Percentiles rank a stretch among this genome's conserved stretches.
Evolutionary conservation across 2,329 filamentous ascomycete species (phyloP).

Genomic region (Mycosphaerella sp.): DNA sequence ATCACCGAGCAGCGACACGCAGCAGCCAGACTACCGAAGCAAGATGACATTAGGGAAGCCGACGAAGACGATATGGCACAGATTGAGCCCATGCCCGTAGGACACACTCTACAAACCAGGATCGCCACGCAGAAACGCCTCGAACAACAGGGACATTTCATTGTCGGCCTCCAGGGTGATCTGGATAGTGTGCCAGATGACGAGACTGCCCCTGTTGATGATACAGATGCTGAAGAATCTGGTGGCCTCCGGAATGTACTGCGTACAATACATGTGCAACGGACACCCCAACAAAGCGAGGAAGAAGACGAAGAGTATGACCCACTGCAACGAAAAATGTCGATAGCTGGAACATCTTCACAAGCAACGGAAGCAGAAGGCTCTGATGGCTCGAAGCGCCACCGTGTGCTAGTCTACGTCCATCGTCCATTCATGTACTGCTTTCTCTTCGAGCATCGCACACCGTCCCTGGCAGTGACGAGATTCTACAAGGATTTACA

Average conservation of each 20-base stretch:
- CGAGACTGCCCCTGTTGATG: slow-evolving; percentile 25
- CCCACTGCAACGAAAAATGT: slow-evolving; percentile 18
- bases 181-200: slow-evolving; percentile 51
- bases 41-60: slow-evolving; percentile 10
- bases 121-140: slow-evolving; percentile 48
- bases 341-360: slow-evolving; percentile 16
- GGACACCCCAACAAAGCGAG: not conserved
- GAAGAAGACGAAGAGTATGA: slow-evolving; percentile 5
- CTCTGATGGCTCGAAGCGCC: slow-evolving; percentile 26
- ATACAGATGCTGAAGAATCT: slow-evolving; percentile 27
- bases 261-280: slow-evolving; percentile 61
- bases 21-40: slow-evolving; percentile 4
- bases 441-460: slow-evolving; percentile 62
- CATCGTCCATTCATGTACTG: slow-evolving; percentile 70
- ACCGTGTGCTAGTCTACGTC: slow-evolving; percentile 67
- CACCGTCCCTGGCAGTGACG: slow-evolving; percentile 47
- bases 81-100: slow-evolving; percentile 36
- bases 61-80: slow-evolving; percentile 19
- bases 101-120: slow-evolving; percentile 52
- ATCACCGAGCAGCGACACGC: slow-evolving; percentile 16
- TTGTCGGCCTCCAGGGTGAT: slow-evolving; percentile 63
- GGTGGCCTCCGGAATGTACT: slow-evolving; percentile 50
- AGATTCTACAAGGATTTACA: slow-evolving; percentile 48
- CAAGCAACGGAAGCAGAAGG: slow-evolving; percentile 7
- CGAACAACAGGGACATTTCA: slow-evolving; percentile 51